These are phyloP conservation scores for Lathyrus aphaca DNA, from an alignment of 306 rosid species.

Conservation along the genomic window DNA sequence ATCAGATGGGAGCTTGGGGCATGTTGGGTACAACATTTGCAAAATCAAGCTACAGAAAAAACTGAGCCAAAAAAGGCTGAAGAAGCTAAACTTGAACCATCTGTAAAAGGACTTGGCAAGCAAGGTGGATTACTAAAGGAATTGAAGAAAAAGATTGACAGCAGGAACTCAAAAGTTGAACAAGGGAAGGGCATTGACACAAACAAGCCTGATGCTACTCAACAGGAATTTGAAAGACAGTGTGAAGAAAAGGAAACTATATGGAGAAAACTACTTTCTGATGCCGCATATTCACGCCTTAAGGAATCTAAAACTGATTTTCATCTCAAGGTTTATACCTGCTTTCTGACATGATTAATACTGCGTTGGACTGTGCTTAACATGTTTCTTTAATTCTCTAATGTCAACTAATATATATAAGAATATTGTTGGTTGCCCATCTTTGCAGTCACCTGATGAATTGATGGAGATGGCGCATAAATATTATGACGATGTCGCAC, in stretches of 20 bases:
- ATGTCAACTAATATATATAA: conserved; percentile 28
- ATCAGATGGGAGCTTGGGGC: conserved; percentile 99
- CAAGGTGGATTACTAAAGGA: conserved; percentile 96
- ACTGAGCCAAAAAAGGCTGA: conserved; percentile 71
- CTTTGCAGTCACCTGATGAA: conserved; percentile 85
- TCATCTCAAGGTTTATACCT: conserved; percentile 72
- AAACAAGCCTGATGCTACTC: conserved; percentile 59
- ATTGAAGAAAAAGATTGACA: conserved; percentile 79
- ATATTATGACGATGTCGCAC: conserved; percentile 87
- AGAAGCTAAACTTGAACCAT: conserved; percentile 76
- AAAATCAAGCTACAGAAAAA: conserved; percentile 82
- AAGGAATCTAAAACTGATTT: conserved; percentile 92
- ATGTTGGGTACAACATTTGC: conserved; percentile 97
- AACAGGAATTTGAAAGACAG: conserved; percentile 64
- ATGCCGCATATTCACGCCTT: conserved; percentile 81
- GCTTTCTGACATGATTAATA: conserved; percentile 28
- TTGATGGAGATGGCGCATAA: conserved; percentile 91
- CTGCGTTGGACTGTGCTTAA: conserved; percentile 11
- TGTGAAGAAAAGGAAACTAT: conserved; percentile 67
- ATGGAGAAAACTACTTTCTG: conserved; percentile 84
- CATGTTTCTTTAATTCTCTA: conserved; percentile 25
- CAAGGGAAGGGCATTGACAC: conserved; percentile 59
- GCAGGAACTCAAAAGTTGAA: conserved; percentile 63
- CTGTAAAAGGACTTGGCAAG: conserved; percentile 95
- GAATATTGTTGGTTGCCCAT: conserved; percentile 25